Evolutionary conservation across 1,284 basidiomycete species (phyloP), one percentile per base, ranked within the genome.

Genomic region (Puccinia horiana): DNA sequence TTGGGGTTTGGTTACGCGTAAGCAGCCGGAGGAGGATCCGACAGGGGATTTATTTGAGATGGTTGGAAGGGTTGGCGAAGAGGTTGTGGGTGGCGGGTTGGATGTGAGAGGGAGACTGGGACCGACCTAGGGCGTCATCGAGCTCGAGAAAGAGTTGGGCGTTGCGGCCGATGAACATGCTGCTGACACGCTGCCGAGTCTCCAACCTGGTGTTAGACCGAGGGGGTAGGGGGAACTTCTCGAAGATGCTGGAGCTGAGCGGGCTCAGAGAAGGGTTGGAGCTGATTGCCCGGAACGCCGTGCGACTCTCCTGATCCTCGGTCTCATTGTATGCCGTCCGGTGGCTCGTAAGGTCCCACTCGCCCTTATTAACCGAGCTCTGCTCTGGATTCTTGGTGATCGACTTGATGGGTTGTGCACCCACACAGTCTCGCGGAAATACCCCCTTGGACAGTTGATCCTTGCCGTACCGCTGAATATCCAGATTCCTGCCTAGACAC

Each of bases 341-440:
- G 14, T 40, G 37, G 8, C 61, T 26, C 9, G 47, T 32, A 23
- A 65, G 76, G 6, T 29, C 63, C 26, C 54, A 44, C 29, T 79
- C 54, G 32, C n/a, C 26, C 23, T 26, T 52, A 26, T 23, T 14
- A 23, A 1, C 61, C 32, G 76, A 67, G 44, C 49, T 63, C 23
- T 11, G 29, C 18, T 63, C 42, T 6, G 54, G 18, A 42, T 69
- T 23, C 32, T 78, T 49, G 44, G n/a, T n/a, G n/a, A 9, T 54
- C 23, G 6, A 52, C 40, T 72, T 69, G 8, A 73, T 42, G 12
- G 78, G 78, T 6, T 42, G 49, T 12, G 67, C 42, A 1, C 37
- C 69, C 12, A 81, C 56, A 75, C 80, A 81, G 69, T 81, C 80
- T 29, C 80, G 54, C 32, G 80, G 80, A 35, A 81, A 75, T n/a